Evolutionary conservation across 805 yeast species (phyloP), one percentile per base, ranked within the genome.

Genomic region (Saturnispora serradocipensis): DNA sequence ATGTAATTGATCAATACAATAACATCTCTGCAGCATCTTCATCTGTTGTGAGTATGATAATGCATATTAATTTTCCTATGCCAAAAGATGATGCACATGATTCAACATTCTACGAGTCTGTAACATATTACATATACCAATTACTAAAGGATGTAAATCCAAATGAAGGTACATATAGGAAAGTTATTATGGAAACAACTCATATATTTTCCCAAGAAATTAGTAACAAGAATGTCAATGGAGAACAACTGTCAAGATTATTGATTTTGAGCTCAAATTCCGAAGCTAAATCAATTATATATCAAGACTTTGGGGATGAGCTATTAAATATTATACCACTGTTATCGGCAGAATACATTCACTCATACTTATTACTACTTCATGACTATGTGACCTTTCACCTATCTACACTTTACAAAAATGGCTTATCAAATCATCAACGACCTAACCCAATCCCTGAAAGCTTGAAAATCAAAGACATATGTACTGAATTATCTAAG

Each of bases 101-200:
- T 18, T 43, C 55, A 3, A 32, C 30, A 5, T 65, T 53, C 46
- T 59, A 38, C 40, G 58, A 62, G 32, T 61, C 67, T 1, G 35
- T 58, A 9, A 57, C 52, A 20, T 58, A 52, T 51, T 60, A 56
- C 16, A 59, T 54, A 24, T 35, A 53, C 4, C 6, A 25, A 6
- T 54, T 65, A 30, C 62, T 64, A 34, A 44, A 51, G 10, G 38
- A 28, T 24, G 34, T 61, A 15, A 45, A 59, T 5, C 52, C 52
- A 27, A 49, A 36, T 38, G 48, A 44, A 13, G 52, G 48, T 2
- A 9, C n/a, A n/a, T 49, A 44, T 20, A 49, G 40, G 28, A 28
- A 27, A 7, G 48, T 34, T 10, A 49, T 44, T 13, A 36, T 44
- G 28, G 30, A 49, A 38, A 27, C 40, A 35, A 44, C 28, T n/a